phyloP scores from a whole-genome alignment of 805 yeast genomes.

The Sugiyamaella chiloensis region DNA sequence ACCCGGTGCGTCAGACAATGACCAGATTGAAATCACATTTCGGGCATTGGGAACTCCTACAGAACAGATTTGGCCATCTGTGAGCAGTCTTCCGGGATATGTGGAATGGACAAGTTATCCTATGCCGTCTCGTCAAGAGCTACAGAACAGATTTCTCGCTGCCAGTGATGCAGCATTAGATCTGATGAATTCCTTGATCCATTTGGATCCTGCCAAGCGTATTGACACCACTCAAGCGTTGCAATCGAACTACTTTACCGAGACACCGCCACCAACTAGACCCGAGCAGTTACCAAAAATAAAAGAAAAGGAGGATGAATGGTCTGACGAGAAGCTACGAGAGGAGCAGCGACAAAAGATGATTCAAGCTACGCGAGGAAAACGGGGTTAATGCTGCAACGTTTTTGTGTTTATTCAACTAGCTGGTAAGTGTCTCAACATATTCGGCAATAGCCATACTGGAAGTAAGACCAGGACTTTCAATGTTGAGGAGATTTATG shows the following conservation, averaged over 20 bases:
- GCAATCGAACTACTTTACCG: conserved; percentile 63
- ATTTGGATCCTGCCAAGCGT: conserved; percentile 74
- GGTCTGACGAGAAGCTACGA: conserved; percentile 16
- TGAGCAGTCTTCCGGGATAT: conserved; percentile 72
- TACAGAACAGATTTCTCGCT: conserved; percentile 80
- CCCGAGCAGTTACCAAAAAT: conserved; percentile 57
- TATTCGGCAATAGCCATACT: conserved; percentile 79
- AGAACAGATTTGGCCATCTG: conserved; percentile 88
- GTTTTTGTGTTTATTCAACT: not conserved
- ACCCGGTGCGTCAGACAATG: conserved; percentile 87
- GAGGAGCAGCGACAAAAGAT: conserved; percentile 19
- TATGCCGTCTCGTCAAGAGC: conserved; percentile 74
- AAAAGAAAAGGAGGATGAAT: conserved; percentile 19
- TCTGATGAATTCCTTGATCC: conserved; percentile 66
- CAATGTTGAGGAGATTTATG: conserved; percentile 76
- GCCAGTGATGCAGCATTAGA: conserved; percentile 84
- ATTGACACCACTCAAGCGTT: conserved; percentile 63
- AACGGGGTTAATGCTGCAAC: conserved; percentile 7
- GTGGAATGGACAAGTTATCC: conserved; percentile 64
- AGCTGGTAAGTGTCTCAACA: conserved; percentile 38
- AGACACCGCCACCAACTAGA: conserved; percentile 69
- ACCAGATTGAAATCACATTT: conserved; percentile 90
- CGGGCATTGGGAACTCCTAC: conserved; percentile 96
- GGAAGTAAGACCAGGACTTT: conserved; percentile 86
- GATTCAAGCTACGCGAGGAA: conserved; percentile 21